A percentile compares a stretch with the other conserved stretches of the same genome.
These are phyloP conservation scores for Fusarium aywerte DNA, from an alignment of 2,329 filamentous ascomycete species.

Conservation along the genomic window DNA sequence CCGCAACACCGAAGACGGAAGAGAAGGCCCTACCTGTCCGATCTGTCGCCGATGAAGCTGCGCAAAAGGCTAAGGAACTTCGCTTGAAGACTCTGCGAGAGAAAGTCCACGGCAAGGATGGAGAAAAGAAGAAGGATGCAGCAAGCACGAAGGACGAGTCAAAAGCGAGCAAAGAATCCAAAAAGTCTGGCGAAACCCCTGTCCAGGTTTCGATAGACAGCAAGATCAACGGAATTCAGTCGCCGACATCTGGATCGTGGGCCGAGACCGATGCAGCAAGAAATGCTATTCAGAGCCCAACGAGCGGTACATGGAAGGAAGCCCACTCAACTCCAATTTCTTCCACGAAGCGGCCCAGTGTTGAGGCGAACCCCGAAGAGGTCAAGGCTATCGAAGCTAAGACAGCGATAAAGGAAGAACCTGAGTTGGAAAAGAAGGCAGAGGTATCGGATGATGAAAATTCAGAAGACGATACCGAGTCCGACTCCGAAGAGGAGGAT, in stretches of 20 bases:
- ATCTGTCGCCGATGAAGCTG: constrained; percentile 72
- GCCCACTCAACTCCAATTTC: constrained; percentile 20
- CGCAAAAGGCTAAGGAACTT: constrained; percentile 70
- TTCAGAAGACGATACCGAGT: constrained; percentile 17
- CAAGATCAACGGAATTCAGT: constrained; percentile 54
- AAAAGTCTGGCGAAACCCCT: constrained; percentile 17
- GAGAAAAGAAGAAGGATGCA: constrained; percentile 19
- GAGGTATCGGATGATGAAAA: constrained; percentile 45
- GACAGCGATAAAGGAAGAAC: constrained; percentile 54
- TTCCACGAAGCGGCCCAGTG: constrained; percentile 12
- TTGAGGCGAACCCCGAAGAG: constrained; percentile 52
- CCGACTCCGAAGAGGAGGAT: constrained; percentile 34
- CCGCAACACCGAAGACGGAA: constrained; percentile 41
- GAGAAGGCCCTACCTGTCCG: constrained; percentile 57
- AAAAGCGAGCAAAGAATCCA: constrained; percentile 12
- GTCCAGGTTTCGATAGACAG: constrained; percentile 10
- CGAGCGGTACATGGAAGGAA: constrained; percentile 56
- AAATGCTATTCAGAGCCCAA: constrained; percentile 57
- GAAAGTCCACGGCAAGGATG: constrained; percentile 64
- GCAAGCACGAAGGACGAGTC: background rate
- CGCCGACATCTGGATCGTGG: constrained; percentile 59
- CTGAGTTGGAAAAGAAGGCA: constrained; percentile 50
- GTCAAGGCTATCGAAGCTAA: constrained; percentile 53
- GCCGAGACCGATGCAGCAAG: constrained; percentile 43
- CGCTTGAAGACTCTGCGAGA: constrained; percentile 64